Evolutionary conservation across 257 asterid genomes (phyloP).

Genomic region (Perilla frutescens): DNA sequence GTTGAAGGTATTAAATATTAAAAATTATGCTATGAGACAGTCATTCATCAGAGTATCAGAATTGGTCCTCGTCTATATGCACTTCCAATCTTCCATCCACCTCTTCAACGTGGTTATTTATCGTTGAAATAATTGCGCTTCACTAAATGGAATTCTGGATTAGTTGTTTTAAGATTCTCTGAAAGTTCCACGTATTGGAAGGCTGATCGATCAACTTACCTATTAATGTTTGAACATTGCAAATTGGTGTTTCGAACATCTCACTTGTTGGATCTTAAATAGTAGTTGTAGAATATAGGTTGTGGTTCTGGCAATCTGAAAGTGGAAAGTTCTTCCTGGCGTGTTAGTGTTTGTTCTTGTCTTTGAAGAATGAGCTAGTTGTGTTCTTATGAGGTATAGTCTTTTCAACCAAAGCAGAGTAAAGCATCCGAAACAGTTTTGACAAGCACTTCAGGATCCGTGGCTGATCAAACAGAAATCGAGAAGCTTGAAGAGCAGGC

Average conservation of each 20-base stretch:
- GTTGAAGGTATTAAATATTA: not conserved
- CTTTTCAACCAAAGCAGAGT: constrained; percentile 48
- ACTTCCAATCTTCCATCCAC: not conserved
- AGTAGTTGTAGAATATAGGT: not conserved
- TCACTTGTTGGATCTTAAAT: not conserved
- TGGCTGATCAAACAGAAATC: constrained; percentile 65
- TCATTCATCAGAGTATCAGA: not conserved
- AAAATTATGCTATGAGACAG: too few species aligned
- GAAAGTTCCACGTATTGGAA: not conserved
- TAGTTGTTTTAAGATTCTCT: not conserved
- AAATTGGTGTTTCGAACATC: not conserved
- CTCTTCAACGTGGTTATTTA: not conserved
- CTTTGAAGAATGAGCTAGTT: not conserved
- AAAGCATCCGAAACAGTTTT: constrained; percentile 59
- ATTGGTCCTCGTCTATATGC: not conserved
- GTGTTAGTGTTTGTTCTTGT: constrained; percentile 6
- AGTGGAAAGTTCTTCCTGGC: not conserved
- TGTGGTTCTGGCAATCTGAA: not conserved
- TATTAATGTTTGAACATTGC: not conserved
- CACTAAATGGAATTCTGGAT: not conserved
- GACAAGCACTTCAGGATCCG: constrained; percentile 49
- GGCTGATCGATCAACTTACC: not conserved
- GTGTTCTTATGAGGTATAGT: not conserved
- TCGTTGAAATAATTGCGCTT: not conserved
- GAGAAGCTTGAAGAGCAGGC: constrained; percentile 83